Conservation (phyloP, 192 early-diverging fungal species). For the Podila horticola region DNA sequence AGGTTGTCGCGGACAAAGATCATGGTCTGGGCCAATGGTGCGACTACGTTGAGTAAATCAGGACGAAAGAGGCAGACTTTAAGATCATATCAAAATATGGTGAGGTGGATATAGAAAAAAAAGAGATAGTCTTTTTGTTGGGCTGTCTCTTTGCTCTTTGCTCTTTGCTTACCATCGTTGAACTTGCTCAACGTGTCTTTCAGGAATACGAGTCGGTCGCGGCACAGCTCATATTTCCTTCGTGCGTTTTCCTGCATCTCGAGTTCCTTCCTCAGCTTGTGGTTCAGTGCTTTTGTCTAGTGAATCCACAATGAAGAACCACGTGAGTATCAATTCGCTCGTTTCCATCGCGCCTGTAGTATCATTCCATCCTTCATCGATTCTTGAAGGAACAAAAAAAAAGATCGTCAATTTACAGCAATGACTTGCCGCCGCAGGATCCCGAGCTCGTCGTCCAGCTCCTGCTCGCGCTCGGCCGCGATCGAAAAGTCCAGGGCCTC, state of each 20-base stretch:
- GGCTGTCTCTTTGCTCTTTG: background rate
- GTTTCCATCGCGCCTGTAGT: no score
- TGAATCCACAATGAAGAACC: background rate
- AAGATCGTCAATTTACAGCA: no score
- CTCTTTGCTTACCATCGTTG: conserved; percentile 19
- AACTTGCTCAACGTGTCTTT: conserved; percentile 25
- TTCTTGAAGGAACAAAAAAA: no score
- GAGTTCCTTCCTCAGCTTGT: conserved; percentile 46
- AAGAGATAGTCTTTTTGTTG: background rate
- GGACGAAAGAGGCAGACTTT: no score
- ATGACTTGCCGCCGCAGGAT: conserved; percentile 52
- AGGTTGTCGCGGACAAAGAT: conserved; percentile 51
- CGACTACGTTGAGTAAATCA: conserved; percentile 13
- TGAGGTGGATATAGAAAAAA: no score
- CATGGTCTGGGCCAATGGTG: conserved; percentile 32
- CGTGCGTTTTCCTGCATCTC: conserved; percentile 25
- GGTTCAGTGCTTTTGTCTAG: conserved; percentile 55
- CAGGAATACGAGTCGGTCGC: conserved; percentile 44
- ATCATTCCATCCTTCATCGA: no score
- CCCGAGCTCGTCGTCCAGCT: conserved; percentile 54
- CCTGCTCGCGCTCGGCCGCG: conserved; percentile 30
- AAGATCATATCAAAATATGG: no score
- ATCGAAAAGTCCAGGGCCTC: conserved; percentile 56
- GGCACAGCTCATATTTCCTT: conserved; percentile 28
- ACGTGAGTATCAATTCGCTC: background rate